phyloP scores from a whole-genome alignment of 306 rosid genomes.

The Dalbergia oliveri region DNA sequence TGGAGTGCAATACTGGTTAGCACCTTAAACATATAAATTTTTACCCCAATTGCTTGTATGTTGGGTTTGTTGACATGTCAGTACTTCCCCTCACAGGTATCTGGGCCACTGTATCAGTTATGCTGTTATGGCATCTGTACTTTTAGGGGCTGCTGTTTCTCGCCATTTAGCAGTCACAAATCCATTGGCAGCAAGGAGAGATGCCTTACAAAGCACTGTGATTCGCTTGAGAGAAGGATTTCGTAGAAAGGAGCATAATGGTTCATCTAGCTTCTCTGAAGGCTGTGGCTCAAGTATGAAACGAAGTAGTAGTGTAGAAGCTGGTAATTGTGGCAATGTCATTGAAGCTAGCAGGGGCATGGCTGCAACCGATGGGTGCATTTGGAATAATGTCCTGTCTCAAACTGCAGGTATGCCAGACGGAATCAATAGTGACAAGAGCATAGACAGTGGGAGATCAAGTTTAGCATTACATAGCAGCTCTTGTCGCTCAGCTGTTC shows the following conservation, averaged over 20 bases:
- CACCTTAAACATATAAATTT: conserved; percentile 32
- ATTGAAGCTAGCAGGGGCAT: conserved; percentile 71
- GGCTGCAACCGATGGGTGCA: conserved; percentile 76
- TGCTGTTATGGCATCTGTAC: conserved; percentile 94
- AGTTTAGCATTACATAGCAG: conserved; percentile 93
- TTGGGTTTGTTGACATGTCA: conserved; percentile 45
- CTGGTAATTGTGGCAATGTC: conserved; percentile 78
- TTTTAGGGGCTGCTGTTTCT: conserved; percentile 93
- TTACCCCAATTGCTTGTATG: conserved; percentile 31
- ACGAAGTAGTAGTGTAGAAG: conserved; percentile 98
- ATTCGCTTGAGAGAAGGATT: conserved; percentile 98
- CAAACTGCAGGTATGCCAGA: conserved; percentile 81
- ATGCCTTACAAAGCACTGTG: conserved; percentile 98
- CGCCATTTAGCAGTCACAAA: conserved; percentile 89
- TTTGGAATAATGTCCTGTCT: conserved; percentile 74
- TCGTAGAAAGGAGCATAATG: conserved; percentile 90
- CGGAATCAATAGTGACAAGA: conserved; percentile 93
- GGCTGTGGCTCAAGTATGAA: conserved; percentile 99
- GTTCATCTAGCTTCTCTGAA: conserved; percentile 98
- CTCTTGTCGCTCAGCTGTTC: conserved; percentile 91
- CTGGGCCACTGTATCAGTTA: conserved; percentile 99
- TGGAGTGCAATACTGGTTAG: conserved; percentile 98
- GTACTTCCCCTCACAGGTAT: conserved; percentile 67
- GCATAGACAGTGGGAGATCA: conserved; percentile 98
- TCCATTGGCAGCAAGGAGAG: conserved; percentile 98